Conservation (phyloP, 139 green algal species). For the Deuterostichococcus epilithicus region DNA sequence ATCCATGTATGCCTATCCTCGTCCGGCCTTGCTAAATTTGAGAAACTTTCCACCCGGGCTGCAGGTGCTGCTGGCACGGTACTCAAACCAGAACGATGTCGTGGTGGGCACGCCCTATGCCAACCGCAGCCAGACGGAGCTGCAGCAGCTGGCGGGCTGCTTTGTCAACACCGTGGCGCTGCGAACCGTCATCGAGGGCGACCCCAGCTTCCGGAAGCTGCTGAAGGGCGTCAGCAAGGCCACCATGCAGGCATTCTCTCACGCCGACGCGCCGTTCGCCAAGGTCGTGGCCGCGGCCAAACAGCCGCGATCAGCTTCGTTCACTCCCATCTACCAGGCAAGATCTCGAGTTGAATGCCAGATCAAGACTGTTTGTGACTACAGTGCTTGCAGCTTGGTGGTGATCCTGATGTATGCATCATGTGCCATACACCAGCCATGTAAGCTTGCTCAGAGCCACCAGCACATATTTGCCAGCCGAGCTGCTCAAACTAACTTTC, state of each 20-base stretch:
- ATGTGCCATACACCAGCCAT: too few species aligned
- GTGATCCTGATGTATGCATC: too few species aligned
- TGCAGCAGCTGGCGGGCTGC: not conserved
- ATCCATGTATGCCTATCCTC: too few species aligned
- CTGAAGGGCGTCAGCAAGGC: not conserved
- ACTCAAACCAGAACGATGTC: not conserved
- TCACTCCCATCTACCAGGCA: conserved; percentile 14
- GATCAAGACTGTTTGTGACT: too few species aligned
- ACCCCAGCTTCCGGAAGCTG: conserved; percentile 1
- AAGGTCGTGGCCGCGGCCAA: not conserved
- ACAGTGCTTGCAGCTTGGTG: too few species aligned
- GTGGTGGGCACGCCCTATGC: conserved; percentile 4
- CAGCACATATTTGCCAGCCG: too few species aligned
- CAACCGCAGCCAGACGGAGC: not conserved
- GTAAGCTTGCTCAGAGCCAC: too few species aligned
- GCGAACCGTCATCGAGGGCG: not conserved
- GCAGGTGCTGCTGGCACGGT: conserved; percentile 7
- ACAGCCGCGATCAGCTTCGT: not conserved
- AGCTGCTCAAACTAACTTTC: too few species aligned
- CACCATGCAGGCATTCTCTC: not conserved
- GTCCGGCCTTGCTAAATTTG: too few species aligned
- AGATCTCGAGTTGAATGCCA: too few species aligned
- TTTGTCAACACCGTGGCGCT: not conserved
- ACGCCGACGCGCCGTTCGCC: conserved; percentile 1
- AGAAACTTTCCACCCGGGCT: too few species aligned